Evolutionary conservation across 257 asterid genomes (phyloP), one percentile per base, ranked within the genome.

Genomic region (Primulina huaijiensis): DNA sequence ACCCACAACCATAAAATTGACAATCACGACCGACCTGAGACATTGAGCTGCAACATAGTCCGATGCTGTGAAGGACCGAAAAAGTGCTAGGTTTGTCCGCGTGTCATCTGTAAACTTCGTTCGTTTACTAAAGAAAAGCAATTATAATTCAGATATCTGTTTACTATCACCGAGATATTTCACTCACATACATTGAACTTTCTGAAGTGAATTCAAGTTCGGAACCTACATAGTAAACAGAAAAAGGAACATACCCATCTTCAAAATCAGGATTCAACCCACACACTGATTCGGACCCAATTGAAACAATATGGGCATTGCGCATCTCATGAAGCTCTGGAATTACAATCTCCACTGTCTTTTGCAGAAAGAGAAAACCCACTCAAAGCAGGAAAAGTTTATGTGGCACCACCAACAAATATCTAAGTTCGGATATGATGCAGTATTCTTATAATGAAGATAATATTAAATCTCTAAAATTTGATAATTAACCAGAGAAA

Each of bases 311-410:
- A 75, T 94, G 99, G 74, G 99, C 97, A 21, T 76, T 74, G 53
- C 95, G 92, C 99, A 94, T 81, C 92, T 94, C 96, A 55, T 80
- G 85, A 74, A 91, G 91, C 83, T 94, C 99, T 50, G 99, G 99
- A 75, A 91, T 82, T 21, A 85, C 81, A 68, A 91, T 84, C 92
- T 94, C 97, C 84, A 81, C 88, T 69, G 80, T 82, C 99, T 94
- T 82, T 76, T 69, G 60, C 73, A 83, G 80, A 74, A 75, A 76
- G 72, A 31, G 58, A 69, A 74, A 75, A 50, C 63, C 50, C 75
- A 77, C 73, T 67, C 76, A 74, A 56, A 57, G 60, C 65, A 69
- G 16, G 65, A 30, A 37, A 55, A 37, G 60, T 43, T 67, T 16
- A 46, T 14, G 20, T 14, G 8, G 71, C 67, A 67, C 50, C 37